These are phyloP conservation scores for Amauroascus verrucosus DNA, from an alignment of 2,329 filamentous ascomycete species.

Conservation along the genomic window DNA sequence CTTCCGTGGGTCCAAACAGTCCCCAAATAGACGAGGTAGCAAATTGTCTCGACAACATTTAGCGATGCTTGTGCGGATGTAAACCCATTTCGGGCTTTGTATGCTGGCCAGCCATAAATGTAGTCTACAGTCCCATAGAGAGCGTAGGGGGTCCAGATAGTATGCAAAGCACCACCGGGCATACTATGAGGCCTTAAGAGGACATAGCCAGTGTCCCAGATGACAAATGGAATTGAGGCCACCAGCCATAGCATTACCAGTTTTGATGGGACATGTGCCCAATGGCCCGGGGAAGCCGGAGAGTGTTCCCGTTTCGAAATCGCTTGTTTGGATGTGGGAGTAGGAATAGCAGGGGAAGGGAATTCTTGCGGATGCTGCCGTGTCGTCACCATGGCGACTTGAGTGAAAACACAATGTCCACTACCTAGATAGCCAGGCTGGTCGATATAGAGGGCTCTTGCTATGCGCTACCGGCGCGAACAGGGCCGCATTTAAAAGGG, in stretches of 20 bases:
- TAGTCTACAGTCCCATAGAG: constrained; percentile 72
- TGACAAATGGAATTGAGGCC: constrained; percentile 64
- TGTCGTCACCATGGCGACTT: constrained; percentile 44
- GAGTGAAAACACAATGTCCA: neutral
- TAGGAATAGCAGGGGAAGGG: constrained; percentile 27
- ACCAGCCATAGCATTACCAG: constrained; percentile 59
- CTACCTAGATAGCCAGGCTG: neutral
- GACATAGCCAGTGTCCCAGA: constrained; percentile 74
- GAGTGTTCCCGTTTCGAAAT: constrained; percentile 19
- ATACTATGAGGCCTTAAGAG: constrained; percentile 71
- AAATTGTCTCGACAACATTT: constrained; percentile 57
- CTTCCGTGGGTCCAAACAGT: constrained; percentile 40
- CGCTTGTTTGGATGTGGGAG: constrained; percentile 15
- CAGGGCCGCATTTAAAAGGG: neutral
- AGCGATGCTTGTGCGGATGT: constrained; percentile 61
- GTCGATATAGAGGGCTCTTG: neutral
- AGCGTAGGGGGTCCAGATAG: constrained; percentile 64
- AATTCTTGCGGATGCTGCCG: constrained; percentile 46
- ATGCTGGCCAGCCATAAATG: constrained; percentile 69
- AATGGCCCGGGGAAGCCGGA: constrained; percentile 22
- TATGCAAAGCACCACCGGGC: constrained; percentile 63
- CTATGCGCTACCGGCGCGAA: neutral
- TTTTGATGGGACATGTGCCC: constrained; percentile 52
- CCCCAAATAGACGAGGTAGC: constrained; percentile 55
- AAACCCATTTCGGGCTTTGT: constrained; percentile 59